These are phyloP conservation scores for Lasiodiplodia sp. DNA, from an alignment of 2,329 filamentous ascomycete species.

Conservation along the genomic window DNA sequence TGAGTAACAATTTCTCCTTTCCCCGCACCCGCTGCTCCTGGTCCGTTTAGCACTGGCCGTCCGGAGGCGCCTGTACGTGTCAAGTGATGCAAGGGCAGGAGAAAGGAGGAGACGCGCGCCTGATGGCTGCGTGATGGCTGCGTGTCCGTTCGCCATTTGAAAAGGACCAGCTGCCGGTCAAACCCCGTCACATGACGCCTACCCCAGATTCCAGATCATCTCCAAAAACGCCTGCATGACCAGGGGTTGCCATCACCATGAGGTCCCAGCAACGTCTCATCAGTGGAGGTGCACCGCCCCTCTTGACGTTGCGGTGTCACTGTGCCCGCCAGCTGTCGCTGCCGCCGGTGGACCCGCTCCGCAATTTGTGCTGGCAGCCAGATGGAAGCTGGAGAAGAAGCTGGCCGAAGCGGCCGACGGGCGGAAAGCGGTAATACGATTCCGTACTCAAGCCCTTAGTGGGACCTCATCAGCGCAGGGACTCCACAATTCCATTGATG, in stretches of 20 bases:
- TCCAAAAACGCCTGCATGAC: constrained; percentile 7
- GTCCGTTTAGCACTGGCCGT: constrained; percentile 9
- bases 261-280: constrained; percentile 12
- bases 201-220: constrained; percentile 16
- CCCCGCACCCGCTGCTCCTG: constrained; percentile 9
- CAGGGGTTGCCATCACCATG: background rate
- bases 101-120: constrained; percentile 17
- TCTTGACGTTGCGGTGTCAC: constrained; percentile 1
- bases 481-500: constrained; percentile 17
- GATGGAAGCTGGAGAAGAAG: background rate
- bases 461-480: constrained; percentile 9
- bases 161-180: constrained; percentile 4
- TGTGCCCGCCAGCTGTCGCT: constrained; percentile 5
- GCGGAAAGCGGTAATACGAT: background rate
- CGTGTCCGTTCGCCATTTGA: constrained; percentile 23
- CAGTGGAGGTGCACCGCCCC: constrained; percentile 8
- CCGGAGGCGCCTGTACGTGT: constrained; percentile 23
- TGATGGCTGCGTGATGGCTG: constrained; percentile 25
- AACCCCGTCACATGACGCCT: constrained; percentile 24
- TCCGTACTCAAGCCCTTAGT: background rate
- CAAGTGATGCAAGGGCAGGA: constrained; percentile 25
- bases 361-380: background rate
- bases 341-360: constrained; percentile 12
- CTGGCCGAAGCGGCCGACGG: background rate
- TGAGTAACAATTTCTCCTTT: constrained; percentile 23